Base-by-base conservation (phyloP, 257 asterid genomes). In the Solanum virginianum region DNA sequence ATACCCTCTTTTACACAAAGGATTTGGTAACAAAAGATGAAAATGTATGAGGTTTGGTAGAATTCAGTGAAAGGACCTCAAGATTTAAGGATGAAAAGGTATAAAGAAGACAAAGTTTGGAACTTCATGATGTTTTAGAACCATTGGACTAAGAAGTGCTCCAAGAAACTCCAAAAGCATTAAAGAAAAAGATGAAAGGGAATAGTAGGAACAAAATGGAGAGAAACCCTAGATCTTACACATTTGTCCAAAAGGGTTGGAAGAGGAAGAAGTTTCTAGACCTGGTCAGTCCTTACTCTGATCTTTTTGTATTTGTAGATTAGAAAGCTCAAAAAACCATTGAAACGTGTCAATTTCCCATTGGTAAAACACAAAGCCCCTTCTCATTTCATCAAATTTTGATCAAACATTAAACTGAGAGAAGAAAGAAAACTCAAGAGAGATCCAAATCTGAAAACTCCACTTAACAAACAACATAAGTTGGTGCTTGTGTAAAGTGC, bases 141-240 rank as follows among this genome's bases (percentile, higher is more conserved):
- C 92, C 88, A 71, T 11, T 84, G 90, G 88, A 80, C 84, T n/a
- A 24, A 80, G 17, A 59, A 57, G 47, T 53, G 82, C 26, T 68
- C 26, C 53, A 80, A 45, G 32, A 17, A 57, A 71, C 60, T 72
- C 77, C 79, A 54, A 89, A 80, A 85, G 80, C 88, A 88, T 47
- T 60, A 45, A 88, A 13, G 20, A 59, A 39, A 16, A 56, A 65
- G 45, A 79, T 59, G 81, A 32, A 79, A 79, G 65, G 85, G 82
- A 51, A 62, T 79, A 53, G 82, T 49, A 85, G 70, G 85, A 88
- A 85, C 85, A 90, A 82, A 88, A 88, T 85, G 87, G 88, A 82
- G 88, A 90, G 89, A 88, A 93, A 91, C 97, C 98, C 98, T 95
- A 95, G 96, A 91, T 94, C 90, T 93, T 90, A 91, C 93, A 86